These are phyloP conservation scores for Trypanosoma boissoni DNA, from an alignment of 208 protist species.

Conservation along the genomic window DNA sequence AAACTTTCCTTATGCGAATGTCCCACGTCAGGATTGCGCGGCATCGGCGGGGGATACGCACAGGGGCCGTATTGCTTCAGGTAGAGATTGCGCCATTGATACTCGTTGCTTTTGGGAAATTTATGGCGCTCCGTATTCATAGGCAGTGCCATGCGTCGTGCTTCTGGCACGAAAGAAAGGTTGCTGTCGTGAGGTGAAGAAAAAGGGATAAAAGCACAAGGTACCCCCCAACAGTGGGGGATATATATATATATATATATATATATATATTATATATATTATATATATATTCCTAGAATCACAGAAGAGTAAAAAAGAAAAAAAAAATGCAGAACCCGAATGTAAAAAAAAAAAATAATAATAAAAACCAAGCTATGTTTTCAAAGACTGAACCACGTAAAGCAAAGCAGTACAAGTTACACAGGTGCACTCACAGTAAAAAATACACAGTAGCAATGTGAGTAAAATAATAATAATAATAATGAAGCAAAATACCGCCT, in stretches of 20 bases:
- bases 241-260: conserved; percentile 1
- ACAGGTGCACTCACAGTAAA: no score
- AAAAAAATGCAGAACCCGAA: not conserved
- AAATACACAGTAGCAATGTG: no score
- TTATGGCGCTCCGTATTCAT: conserved; percentile 24
- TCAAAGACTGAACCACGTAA: conserved; percentile 1
- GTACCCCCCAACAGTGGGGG: not conserved
- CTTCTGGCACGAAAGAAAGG: not conserved
- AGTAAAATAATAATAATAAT: no score
- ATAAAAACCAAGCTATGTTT: conserved; percentile 7
- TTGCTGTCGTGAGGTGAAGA: not conserved
- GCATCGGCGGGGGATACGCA: conserved; percentile 74
- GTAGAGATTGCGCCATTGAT: conserved; percentile 86
- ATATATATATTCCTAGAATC: not conserved
- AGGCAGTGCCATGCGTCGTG: not conserved
- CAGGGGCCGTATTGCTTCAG: conserved; percentile 60
- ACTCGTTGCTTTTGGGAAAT: conserved; percentile 63
- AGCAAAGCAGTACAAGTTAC: conserved; percentile 3
- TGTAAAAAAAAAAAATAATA: conserved; percentile 16
- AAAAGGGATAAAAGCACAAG: not conserved
- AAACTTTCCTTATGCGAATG: not conserved
- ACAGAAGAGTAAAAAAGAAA: conserved; percentile 22
- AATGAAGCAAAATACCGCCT: no score
- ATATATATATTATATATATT: conserved; percentile 3
- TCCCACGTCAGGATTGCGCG: conserved; percentile 34